phyloP scores from a whole-genome alignment of 768 basidiomycete species.

The Botryobasidium botryosum region DNA sequence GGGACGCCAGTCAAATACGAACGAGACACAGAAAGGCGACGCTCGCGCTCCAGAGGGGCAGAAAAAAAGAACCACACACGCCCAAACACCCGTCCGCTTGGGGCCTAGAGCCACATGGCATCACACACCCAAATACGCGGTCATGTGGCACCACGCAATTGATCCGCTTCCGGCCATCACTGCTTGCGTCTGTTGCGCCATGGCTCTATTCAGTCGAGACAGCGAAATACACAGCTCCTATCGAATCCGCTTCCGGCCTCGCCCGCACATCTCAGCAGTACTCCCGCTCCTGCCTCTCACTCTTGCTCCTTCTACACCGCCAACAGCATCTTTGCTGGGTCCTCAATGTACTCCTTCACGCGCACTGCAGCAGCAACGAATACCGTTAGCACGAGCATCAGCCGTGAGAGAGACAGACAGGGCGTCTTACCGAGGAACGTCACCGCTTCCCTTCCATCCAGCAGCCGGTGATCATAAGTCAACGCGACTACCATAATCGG shows the following conservation, averaged over 20 bases:
- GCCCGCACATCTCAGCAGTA: too few relatives aligned
- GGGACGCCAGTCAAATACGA: conserved; percentile 2
- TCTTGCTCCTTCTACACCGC: conserved; percentile 8
- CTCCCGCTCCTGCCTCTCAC: too few relatives aligned
- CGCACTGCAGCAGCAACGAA: conserved; percentile 37
- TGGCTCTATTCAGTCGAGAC: background rate
- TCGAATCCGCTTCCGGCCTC: too few relatives aligned
- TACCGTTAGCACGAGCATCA: conserved; percentile 2
- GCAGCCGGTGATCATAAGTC: conserved; percentile 88
- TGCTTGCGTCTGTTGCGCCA: background rate
- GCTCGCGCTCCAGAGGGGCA: background rate
- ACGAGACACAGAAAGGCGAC: background rate
- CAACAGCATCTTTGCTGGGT: conserved; percentile 82
- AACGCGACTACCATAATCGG: conserved; percentile 92
- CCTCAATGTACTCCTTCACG: conserved; percentile 87
- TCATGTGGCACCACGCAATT: background rate
- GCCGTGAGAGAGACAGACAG: conserved; percentile 1
- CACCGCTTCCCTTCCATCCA: conserved; percentile 91
- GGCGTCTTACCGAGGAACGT: conserved; percentile 79
- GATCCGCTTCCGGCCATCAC: background rate
- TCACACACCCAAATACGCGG: background rate
- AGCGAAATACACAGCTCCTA: background rate
- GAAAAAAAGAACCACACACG: background rate
- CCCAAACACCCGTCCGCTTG: background rate
- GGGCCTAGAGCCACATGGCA: background rate